Conservation (phyloP, 2,329 filamentous ascomycete genomes). For the Alternaria triticina region DNA sequence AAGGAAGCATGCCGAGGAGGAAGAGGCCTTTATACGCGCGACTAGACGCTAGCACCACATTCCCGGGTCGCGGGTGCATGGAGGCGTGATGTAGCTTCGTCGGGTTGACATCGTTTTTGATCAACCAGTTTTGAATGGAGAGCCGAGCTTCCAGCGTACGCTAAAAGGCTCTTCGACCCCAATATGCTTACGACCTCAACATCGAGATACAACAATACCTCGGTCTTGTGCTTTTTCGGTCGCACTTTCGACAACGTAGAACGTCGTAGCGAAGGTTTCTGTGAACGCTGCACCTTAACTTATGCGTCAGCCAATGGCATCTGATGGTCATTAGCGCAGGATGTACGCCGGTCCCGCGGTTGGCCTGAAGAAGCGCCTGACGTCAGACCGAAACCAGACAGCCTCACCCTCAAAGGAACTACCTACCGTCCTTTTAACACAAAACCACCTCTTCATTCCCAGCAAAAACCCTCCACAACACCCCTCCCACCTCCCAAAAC, state of each 20-base stretch:
- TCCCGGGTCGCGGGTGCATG: fast-evolving
- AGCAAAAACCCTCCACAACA: not conserved
- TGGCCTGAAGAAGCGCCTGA: not conserved
- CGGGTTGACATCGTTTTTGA: not conserved
- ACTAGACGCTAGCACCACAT: not conserved
- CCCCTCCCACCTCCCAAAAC: not conserved
- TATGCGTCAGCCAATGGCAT: not conserved
- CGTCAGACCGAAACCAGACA: not conserved
- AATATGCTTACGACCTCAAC: too few relatives aligned
- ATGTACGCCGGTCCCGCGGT: not conserved
- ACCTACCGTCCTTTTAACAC: not conserved
- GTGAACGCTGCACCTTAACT: fast-evolving
- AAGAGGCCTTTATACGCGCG: not conserved
- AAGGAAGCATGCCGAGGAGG: fast-evolving
- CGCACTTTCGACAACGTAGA: too few relatives aligned
- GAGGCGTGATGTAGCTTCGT: not conserved
- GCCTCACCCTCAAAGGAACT: fast-evolving
- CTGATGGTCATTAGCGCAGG: not conserved
- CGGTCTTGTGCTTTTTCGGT: not conserved
- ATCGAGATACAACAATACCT: too few relatives aligned
- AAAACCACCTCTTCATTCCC: not conserved
- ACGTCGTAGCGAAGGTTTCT: not conserved
- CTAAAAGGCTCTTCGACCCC: too few relatives aligned
- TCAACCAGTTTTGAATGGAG: too few relatives aligned
- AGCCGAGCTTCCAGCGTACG: too few relatives aligned